These are phyloP conservation scores for Penicillium sp. DNA, from an alignment of 2,329 filamentous ascomycete species.

Conservation along the genomic window DNA sequence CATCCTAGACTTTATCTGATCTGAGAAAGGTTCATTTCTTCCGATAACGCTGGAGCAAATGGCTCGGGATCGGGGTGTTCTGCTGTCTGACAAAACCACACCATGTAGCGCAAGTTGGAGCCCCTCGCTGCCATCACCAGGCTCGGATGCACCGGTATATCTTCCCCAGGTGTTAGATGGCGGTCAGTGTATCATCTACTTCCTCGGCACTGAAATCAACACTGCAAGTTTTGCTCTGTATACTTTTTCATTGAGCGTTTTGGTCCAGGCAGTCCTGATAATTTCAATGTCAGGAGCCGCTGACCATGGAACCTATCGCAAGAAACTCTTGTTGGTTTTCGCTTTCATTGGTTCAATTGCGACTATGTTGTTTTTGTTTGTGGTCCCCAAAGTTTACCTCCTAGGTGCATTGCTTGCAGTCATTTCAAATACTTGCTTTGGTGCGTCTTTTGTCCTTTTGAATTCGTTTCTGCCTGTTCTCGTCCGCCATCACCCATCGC, in stretches of 20 bases:
- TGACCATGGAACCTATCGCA: slow-evolving; percentile 89
- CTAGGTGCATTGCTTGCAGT: slow-evolving; percentile 82
- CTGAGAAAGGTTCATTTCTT: slow-evolving; percentile 75
- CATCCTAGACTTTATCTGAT: slow-evolving; percentile 15
- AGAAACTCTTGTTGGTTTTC: slow-evolving; percentile 81
- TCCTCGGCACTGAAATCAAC: slow-evolving; percentile 84
- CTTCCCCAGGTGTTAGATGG: slow-evolving; percentile 30
- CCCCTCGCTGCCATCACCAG: slow-evolving; percentile 30
- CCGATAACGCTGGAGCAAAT: slow-evolving; percentile 93
- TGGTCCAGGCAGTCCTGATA: slow-evolving; percentile 84
- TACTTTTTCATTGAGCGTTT: slow-evolving; percentile 88
- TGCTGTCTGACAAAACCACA: slow-evolving; percentile 71
- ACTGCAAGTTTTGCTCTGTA: slow-evolving; percentile 98
- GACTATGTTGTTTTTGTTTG: slow-evolving; percentile 84
- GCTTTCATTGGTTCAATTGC: slow-evolving; percentile 75
- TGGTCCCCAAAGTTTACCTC: slow-evolving; percentile 72
- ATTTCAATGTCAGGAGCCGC: slow-evolving; percentile 95
- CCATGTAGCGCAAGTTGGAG: slow-evolving; percentile 70
- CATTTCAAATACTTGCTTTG: slow-evolving; percentile 88
- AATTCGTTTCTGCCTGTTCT: slow-evolving; percentile 93
- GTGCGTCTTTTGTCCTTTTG: slow-evolving; percentile 88
- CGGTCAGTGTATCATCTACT: slow-evolving; percentile 75
- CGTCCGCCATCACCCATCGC: slow-evolving; percentile 74
- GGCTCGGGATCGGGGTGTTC: slow-evolving; percentile 84
- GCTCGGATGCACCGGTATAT: slow-evolving; percentile 12